Evolutionary conservation across 2,329 filamentous ascomycete genomes (phyloP), one percentile per base, ranked within the genome.

Genomic region (Fusarium stilboides): DNA sequence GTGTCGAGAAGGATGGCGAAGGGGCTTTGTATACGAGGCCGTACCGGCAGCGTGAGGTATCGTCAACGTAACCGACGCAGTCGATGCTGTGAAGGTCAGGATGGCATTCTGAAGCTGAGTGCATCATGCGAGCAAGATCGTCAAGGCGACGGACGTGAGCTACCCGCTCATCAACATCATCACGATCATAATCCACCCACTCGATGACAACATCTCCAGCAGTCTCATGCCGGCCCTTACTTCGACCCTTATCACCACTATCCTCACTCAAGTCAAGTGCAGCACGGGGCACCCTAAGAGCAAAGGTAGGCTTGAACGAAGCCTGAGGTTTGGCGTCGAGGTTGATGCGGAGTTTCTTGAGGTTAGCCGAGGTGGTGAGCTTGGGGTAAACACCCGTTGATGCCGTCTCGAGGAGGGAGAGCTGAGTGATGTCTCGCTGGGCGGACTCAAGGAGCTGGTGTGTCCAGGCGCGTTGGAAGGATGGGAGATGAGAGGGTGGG

Each of bases 341-440:
- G 73, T 85, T 85, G 70, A 84, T 82, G 52, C 81, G 78, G 22
- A 84, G 77, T 49, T 81, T 78, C 72, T 85, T 85, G 54, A 84
- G 77, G 44, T 77, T 80, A 42, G 82, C 82, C 1, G 81, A 80
- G 24, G 79, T 74, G 51, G 78, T 82, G 22, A 84, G 78, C 42
- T 80, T 74, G 5, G 82, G 81, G 63, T 84, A 84, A 37, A 78
- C 74, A 36, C 79, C 81, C 5, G 75, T 78, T 8, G 81, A 78
- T 5, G 82, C 82, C 13, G 72, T 77, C 45, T 83, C 82, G 9
- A 84, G 78, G 6, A 83, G 76, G 15, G 77, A 78, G 37, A 85
- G 77, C 71, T 84, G 76, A 17, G 73, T 66, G 42, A 84, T 53
- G 58, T 84, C 81, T 39, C 81, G 77, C 57, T 81, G 76, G 10